These are phyloP conservation scores for Pontederia paniculata DNA, from an alignment of 176 grass and related monocot genomes.

Conservation along the genomic window DNA sequence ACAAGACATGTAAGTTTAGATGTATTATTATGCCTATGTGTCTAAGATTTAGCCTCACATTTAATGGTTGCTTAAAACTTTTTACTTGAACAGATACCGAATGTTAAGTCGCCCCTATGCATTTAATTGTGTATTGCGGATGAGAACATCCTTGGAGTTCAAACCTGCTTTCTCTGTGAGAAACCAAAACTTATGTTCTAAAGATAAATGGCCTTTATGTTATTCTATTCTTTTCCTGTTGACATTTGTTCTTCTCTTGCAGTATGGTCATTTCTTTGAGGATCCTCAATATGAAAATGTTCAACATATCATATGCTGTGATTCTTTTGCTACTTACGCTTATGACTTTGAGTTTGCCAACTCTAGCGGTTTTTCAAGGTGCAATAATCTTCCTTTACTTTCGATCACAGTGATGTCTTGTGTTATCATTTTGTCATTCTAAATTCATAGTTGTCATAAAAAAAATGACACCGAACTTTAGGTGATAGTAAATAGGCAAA, in stretches of 20 bases:
- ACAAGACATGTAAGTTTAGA: conserved; percentile 71
- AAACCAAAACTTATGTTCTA: conserved; percentile 16
- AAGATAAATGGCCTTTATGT: conserved; percentile 5
- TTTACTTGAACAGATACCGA: conserved; percentile 48
- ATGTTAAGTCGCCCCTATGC: conserved; percentile 96
- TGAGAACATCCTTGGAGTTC: conserved; percentile 95
- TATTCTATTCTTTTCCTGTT: not conserved
- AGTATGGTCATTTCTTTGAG: conserved; percentile 98
- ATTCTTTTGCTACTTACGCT: conserved; percentile 98
- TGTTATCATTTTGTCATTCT: too few relatives aligned
- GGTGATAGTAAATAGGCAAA: too few relatives aligned
- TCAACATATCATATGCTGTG: conserved; percentile 97
- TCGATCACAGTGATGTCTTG: too few relatives aligned
- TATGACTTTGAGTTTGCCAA: conserved; percentile 80
- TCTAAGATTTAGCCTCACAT: too few relatives aligned
- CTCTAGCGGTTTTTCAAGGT: conserved; percentile 77
- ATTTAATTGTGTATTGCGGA: conserved; percentile 84
- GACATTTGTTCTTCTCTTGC: conserved; percentile 10
- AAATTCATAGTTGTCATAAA: too few relatives aligned
- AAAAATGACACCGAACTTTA: too few relatives aligned
- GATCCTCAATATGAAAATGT: conserved; percentile 99
- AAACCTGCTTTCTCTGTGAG: conserved; percentile 74
- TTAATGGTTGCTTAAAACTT: not conserved
- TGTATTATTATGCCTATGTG: not conserved
- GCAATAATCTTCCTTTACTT: not conserved